A percentile compares a stretch with the other conserved stretches of the same genome.
These are phyloP conservation scores for Trichoderma parareesei DNA, from an alignment of 495 filamentous ascomycete species.

Conservation along the genomic window DNA sequence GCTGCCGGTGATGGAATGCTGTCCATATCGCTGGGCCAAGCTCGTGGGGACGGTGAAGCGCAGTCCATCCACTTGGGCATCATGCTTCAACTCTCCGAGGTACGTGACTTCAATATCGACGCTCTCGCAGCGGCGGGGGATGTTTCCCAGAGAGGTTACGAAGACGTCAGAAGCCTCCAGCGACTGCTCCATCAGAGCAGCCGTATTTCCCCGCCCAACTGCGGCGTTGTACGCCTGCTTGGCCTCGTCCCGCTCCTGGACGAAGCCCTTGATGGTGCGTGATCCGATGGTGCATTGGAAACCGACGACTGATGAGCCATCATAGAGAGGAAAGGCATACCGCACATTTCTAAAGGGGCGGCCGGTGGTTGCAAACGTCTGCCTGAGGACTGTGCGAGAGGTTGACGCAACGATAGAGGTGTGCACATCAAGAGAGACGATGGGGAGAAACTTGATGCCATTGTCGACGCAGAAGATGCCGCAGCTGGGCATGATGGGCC, in stretches of 20 bases:
- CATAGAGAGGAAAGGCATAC: constrained; percentile 63
- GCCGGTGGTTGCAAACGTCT: constrained; percentile 38
- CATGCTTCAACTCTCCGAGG: constrained; percentile 59
- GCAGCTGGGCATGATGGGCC: constrained; percentile 11
- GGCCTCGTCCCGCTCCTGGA: constrained; percentile 54
- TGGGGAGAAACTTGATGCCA: constrained; percentile 41
- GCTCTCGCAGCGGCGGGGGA: constrained; percentile 43
- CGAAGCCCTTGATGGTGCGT: constrained; percentile 44
- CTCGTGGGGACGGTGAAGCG: constrained; percentile 56
- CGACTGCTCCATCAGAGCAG: constrained; percentile 54
- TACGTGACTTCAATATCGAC: constrained; percentile 54
- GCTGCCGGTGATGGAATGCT: constrained; percentile 25
- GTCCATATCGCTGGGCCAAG: constrained; percentile 57
- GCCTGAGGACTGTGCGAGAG: constrained; percentile 50
- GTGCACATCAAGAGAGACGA: constrained; percentile 42
- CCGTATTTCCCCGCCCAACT: constrained; percentile 46
- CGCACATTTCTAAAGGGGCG: constrained; percentile 47
- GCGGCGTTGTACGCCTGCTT: constrained; percentile 46
- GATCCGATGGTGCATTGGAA: constrained; percentile 50
- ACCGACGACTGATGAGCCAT: constrained; percentile 55
- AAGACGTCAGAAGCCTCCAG: constrained; percentile 53
- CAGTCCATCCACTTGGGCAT: constrained; percentile 52
- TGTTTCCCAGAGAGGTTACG: constrained; percentile 54
- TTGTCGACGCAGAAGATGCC: constrained; percentile 19
- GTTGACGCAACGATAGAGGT: constrained; percentile 46